A percentile compares a stretch with the other conserved stretches of the same genome.
Evolutionary conservation across 257 asterid genomes (phyloP).

Genomic region (Buddleja alternifolia): DNA sequence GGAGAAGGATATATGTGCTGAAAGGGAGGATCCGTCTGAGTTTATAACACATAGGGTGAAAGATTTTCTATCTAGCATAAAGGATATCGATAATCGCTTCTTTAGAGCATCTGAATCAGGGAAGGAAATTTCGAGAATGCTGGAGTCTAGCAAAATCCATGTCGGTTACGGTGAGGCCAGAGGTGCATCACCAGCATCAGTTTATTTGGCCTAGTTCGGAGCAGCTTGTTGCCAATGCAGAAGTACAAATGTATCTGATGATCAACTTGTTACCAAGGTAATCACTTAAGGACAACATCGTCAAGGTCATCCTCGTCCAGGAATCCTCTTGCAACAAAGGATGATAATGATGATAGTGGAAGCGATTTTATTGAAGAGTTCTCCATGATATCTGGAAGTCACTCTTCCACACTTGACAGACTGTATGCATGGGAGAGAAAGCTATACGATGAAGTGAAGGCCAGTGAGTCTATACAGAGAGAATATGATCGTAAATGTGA

Average conservation of each 20-base stretch:
- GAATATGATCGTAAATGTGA: constrained; percentile 77
- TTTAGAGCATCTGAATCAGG: constrained; percentile 98
- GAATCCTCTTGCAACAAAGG: constrained; percentile 79
- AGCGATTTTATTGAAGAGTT: constrained; percentile 92
- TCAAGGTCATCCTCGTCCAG: constrained; percentile 94
- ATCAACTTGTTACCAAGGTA: constrained; percentile 74
- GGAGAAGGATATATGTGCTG: constrained; percentile 59
- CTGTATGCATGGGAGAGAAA: constrained; percentile 99
- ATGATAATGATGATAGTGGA: constrained; percentile 88
- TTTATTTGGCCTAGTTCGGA: constrained; percentile 63
- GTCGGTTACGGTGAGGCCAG: constrained; percentile 85
- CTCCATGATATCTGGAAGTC: constrained; percentile 98
- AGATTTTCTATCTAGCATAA: constrained; percentile 88
- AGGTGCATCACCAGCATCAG: constrained; percentile 70
- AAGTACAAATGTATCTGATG: constrained; percentile 55
- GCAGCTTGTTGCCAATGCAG: constrained; percentile 72
- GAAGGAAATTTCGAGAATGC: constrained; percentile 95
- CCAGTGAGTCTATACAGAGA: constrained; percentile 78
- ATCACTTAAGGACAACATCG: constrained; percentile 89
- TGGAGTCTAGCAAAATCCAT: constrained; percentile 85
- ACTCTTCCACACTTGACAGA: constrained; percentile 94
- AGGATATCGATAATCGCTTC: constrained; percentile 91
- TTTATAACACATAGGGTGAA: constrained; percentile 94
- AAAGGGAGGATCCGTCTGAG: constrained; percentile 97
- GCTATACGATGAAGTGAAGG: constrained; percentile 97